Percentiles rank a stretch among this genome's conserved stretches.
Evolutionary conservation across 2,329 filamentous ascomycete species (phyloP).

Genomic region (Chalara sp.): DNA sequence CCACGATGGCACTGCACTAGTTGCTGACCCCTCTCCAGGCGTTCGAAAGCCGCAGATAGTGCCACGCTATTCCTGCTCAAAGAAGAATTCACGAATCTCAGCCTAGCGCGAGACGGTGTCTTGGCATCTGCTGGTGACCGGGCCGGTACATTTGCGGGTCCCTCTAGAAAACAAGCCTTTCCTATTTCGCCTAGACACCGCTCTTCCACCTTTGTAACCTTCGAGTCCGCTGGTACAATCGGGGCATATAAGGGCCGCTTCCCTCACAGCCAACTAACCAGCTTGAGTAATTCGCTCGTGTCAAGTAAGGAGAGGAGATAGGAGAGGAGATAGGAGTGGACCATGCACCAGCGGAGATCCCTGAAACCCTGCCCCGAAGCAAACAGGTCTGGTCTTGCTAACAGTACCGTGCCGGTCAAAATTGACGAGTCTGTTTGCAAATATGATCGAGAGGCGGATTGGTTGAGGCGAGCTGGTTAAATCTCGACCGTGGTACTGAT

Average conservation of each 20-base stretch:
- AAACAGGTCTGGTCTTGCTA: not conserved
- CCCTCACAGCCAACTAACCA: not conserved
- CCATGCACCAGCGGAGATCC: not conserved
- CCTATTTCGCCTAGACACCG: not conserved
- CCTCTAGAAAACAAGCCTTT: not conserved
- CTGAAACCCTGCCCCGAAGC: not conserved
- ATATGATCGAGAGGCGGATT: not conserved
- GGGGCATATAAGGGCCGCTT: not conserved
- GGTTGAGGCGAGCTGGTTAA: not conserved
- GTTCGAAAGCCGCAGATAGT: not conserved
- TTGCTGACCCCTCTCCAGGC: not conserved
- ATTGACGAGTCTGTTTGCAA: not conserved
- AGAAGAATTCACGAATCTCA: not conserved
- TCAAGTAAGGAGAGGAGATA: not conserved
- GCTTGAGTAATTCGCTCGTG: not conserved
- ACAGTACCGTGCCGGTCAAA: not conserved
- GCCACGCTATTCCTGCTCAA: not conserved
- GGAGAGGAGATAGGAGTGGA: not conserved
- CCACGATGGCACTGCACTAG: not conserved
- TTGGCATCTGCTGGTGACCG: not conserved
- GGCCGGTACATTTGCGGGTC: not conserved
- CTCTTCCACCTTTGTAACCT: not conserved
- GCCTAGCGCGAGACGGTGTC: not conserved
- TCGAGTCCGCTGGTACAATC: not conserved
- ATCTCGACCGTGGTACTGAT: not conserved